A percentile compares a stretch with the other conserved stretches of the same genome.
Conservation (phyloP, 1,284 basidiomycete species). For the Leccinum solheimii region DNA sequence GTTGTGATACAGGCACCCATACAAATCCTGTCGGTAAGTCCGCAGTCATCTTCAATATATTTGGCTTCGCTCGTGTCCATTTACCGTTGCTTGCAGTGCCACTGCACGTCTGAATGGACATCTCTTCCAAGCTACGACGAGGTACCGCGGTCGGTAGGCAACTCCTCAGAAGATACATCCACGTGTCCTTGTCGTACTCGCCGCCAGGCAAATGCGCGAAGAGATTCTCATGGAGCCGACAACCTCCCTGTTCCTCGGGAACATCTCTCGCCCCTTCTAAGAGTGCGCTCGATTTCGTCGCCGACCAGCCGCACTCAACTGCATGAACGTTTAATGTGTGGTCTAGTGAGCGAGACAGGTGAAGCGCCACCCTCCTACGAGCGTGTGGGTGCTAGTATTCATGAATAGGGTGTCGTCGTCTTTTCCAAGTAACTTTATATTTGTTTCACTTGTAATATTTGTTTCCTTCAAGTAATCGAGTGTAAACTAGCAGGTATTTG, state of each 20-base stretch:
- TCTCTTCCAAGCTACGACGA: slow-evolving; percentile 71
- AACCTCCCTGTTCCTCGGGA: slow-evolving; percentile 9
- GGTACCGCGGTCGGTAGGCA: slow-evolving; percentile 33
- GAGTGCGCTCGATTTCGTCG: slow-evolving; percentile 34
- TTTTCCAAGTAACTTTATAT: not conserved
- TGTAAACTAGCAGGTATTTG: not conserved
- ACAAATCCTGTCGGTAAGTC: slow-evolving; percentile 73
- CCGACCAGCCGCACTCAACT: slow-evolving; percentile 44
- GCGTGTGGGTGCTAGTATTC: not conserved
- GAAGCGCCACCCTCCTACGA: slow-evolving; percentile 67
- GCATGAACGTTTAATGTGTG: slow-evolving; percentile 62
- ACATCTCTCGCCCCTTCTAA: slow-evolving; percentile 35
- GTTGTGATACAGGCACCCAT: slow-evolving; percentile 87
- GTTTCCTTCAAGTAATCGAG: not conserved
- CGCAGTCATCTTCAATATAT: not conserved
- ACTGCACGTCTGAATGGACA: slow-evolving; percentile 77
- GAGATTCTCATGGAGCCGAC: not conserved
- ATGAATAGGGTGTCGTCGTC: not conserved
- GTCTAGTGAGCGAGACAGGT: slow-evolving; percentile 62
- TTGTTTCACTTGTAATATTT: not conserved
- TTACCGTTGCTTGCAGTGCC: slow-evolving; percentile 51
- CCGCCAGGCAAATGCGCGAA: slow-evolving; percentile 9
- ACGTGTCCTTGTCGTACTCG: slow-evolving; percentile 46
- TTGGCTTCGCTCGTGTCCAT: not conserved
- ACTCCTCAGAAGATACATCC: slow-evolving; percentile 34